These are phyloP conservation scores for Eucalyptus leucophloia DNA, from an alignment of 345 rosid species.

Conservation along the genomic window DNA sequence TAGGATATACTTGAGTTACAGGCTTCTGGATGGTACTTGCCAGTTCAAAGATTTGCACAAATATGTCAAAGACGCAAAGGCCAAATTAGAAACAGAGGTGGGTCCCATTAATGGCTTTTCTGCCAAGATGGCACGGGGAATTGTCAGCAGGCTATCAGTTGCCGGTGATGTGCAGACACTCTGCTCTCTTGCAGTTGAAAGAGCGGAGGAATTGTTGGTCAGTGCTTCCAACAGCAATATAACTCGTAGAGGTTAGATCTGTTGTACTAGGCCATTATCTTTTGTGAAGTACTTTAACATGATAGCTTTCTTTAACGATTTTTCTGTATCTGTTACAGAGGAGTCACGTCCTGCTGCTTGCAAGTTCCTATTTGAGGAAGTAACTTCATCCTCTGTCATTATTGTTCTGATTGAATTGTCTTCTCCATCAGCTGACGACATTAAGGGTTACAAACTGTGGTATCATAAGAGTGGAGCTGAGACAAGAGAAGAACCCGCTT, in stretches of 20 bases:
- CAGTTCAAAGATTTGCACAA: constrained; percentile 61
- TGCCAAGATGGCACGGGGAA: constrained; percentile 68
- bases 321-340: constrained; percentile 8
- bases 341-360: constrained; percentile 68
- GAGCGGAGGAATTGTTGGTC: constrained; percentile 52
- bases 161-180: constrained; percentile 71
- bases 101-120: constrained; percentile 66
- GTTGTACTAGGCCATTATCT: not conserved
- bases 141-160: constrained; percentile 81
- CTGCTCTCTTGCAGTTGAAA: constrained; percentile 59
- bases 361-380: constrained; percentile 80
- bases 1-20: constrained; percentile 73
- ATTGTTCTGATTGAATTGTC: constrained; percentile 60
- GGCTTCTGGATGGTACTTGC: constrained; percentile 69
- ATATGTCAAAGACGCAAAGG: constrained; percentile 56
- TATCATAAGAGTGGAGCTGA: constrained; percentile 67
- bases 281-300: not conserved
- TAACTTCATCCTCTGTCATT: constrained; percentile 41
- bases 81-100: constrained; percentile 70
- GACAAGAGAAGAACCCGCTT: constrained; percentile 33
- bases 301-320: not conserved
- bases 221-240: constrained; percentile 12
- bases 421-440: constrained; percentile 17
- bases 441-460: constrained; percentile 94
- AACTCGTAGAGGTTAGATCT: constrained; percentile 43